Evolutionary conservation across 2,329 filamentous ascomycete species (phyloP).

Genomic region (Penicillium sp.): DNA sequence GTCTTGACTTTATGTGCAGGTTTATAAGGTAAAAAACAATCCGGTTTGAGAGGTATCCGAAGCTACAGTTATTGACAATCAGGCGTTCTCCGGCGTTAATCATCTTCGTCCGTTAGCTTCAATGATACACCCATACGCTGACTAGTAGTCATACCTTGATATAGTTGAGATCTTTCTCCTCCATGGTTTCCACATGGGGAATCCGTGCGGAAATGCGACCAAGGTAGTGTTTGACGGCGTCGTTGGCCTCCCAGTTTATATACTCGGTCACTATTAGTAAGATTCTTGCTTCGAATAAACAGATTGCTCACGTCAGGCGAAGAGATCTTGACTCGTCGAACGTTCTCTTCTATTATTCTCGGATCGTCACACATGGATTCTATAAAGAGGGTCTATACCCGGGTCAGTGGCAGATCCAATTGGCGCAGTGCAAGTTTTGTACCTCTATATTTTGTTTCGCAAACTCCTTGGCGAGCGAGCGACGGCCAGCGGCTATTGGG

Average conservation of each 20-base stretch:
- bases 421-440: constrained; percentile 17
- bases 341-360: constrained; percentile 91
- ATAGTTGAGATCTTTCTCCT: constrained; percentile 89
- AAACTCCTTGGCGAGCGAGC: constrained; percentile 88
- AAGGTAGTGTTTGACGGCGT: constrained; percentile 88
- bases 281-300: constrained; percentile 9
- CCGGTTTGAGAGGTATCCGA: constrained; percentile 92
- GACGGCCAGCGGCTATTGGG: constrained; percentile 74
- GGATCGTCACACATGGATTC: constrained; percentile 94
- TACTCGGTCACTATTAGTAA: constrained; percentile 53
- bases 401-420: background rate
- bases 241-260: constrained; percentile 82
- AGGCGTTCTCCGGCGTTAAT: constrained; percentile 93
- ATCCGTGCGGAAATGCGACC: constrained; percentile 87
- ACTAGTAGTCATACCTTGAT: constrained; percentile 61
- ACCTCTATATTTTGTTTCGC: constrained; percentile 95
- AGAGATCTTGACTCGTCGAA: constrained; percentile 94
- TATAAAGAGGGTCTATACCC: constrained; percentile 83
- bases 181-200: constrained; percentile 94
- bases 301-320: constrained; percentile 72
- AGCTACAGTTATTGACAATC: constrained; percentile 94
- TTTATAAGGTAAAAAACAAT: constrained; percentile 99
- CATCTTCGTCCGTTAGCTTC: constrained; percentile 55
- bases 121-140: too few relatives aligned
- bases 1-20: constrained; percentile 89